A percentile compares a stretch with the other conserved stretches of the same genome.
These are phyloP conservation scores for Laguncularia racemosa DNA, from an alignment of 345 rosid species.

Conservation along the genomic window DNA sequence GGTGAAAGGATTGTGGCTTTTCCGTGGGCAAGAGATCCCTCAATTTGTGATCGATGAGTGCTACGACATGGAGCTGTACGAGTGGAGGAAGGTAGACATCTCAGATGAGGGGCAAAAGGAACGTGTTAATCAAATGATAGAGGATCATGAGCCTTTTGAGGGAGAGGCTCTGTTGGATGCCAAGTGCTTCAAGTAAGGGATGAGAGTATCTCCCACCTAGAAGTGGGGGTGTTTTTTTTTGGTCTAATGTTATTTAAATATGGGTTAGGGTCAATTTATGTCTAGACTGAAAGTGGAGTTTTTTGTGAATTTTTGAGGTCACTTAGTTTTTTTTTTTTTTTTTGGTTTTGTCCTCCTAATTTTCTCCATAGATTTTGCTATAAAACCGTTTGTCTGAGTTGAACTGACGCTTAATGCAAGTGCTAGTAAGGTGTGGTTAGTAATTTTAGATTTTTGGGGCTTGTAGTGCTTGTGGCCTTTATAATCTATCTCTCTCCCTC, in stretches of 20 bases:
- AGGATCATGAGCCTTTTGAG: conserved; percentile 88
- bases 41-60: conserved; percentile 83
- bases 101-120: conserved; percentile 84
- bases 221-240: not conserved
- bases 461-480: no score
- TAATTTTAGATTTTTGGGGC: no score
- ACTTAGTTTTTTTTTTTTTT: no score
- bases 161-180: conserved; percentile 93
- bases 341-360: no score
- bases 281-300: no score
- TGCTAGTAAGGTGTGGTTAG: no score
- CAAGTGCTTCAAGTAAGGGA: conserved; percentile 81
- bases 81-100: conserved; percentile 86
- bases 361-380: no score
- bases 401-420: no score
- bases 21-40: conserved; percentile 89
- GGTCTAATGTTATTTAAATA: not conserved
- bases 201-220: not conserved
- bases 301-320: no score
- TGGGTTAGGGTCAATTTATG: not conserved
- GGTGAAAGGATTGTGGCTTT: conserved; percentile 94
- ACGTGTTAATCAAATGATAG: conserved; percentile 92
- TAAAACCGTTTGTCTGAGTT: no score
- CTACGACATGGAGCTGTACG: conserved; percentile 95
- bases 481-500: no score